Base-by-base conservation (phyloP, 2,329 filamentous ascomycete genomes). In the Davidsoniella eucalypti region DNA sequence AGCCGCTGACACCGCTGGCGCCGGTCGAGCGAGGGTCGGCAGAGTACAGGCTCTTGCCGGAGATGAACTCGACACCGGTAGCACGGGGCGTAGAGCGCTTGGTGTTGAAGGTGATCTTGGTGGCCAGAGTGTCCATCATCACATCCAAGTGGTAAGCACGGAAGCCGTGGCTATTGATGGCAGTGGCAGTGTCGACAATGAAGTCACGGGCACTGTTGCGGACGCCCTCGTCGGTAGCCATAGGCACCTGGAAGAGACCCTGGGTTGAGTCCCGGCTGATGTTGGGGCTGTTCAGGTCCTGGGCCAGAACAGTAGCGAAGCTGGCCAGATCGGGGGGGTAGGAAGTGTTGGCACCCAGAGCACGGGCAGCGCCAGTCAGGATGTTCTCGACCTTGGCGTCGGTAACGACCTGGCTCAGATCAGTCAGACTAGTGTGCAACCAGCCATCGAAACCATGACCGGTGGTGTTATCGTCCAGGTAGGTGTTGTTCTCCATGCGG, bases 161-260 rank as follows among this genome's bases (percentile, higher is more conserved):
- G 42, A 57, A 57, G 52, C 57, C 59, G 54, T 58, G 59, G 25
- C 58, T 55, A 39, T 57, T 44, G 37, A 59, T 42, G 23, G 51
- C 51, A 7, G 14, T 56, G 48, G 55, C 58, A 1, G 57, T 59
- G 2, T 61, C 54, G 2, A 75, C 57, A 45, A 82, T 63, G 47
- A 78, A 73, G 50, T 79, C 72, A 26, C 75, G 70, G 3, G 73
- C 65, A 12, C 75, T 72, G 42, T 65, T 72, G 26, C 77, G 75
- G 43, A 68, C 65, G 47, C 62, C 67, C n/a, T 68, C 59, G n/a
- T 68, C 63, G 54, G 72, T 71, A 1, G 69, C 67, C 25, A 80
- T 59, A 2, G 78, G 77, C 4, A 82, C 70, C 56, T 81, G 75
- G 59, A 72, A 80, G 36, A 73, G 63, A 1, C 67, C 69, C 38